phyloP scores from a whole-genome alignment of 2,329 filamentous ascomycete species.

The Ascochyta clinopodiicola region DNA sequence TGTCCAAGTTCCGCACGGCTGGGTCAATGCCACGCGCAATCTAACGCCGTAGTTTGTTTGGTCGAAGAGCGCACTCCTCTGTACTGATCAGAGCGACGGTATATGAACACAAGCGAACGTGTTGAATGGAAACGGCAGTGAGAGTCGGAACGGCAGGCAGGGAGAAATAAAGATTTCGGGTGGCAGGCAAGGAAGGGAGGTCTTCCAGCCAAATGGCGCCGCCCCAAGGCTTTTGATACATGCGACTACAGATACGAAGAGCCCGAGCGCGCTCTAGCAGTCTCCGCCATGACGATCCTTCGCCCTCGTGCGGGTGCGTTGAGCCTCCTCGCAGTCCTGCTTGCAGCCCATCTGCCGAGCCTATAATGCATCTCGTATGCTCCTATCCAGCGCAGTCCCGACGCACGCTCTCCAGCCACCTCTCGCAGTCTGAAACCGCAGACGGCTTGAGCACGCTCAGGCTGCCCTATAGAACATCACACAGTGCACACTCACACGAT shows the following conservation, averaged over 20 bases:
- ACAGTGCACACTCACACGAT: conserved; percentile 3
- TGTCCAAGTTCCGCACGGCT: conserved; percentile 2
- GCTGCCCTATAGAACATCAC: neutral
- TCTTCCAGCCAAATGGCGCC: conserved; percentile 7
- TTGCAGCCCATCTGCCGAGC: neutral
- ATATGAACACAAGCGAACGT: conserved; percentile 12
- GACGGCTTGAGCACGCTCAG: conserved; percentile 1
- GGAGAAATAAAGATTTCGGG: conserved; percentile 1
- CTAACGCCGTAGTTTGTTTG: neutral
- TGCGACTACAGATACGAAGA: conserved; percentile 14
- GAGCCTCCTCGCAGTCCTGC: conserved; percentile 10
- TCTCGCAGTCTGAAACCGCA: conserved; percentile 5
- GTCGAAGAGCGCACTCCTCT: conserved; percentile 4
- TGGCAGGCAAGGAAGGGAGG: conserved; percentile 9
- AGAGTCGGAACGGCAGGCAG: neutral
- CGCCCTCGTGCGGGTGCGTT: neutral
- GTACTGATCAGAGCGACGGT: conserved; percentile 5
- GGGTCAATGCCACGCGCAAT: conserved; percentile 18
- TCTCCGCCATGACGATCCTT: conserved; percentile 15
- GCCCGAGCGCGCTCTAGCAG: conserved; percentile 11
- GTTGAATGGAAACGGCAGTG: neutral
- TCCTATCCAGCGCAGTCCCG: neutral
- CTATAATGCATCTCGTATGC: neutral
- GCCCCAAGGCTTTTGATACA: conserved; percentile 14
- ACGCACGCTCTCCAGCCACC: neutral